These are phyloP conservation scores for Neofusicoccum parvum DNA, from an alignment of 2,329 filamentous ascomycete species.

Conservation along the genomic window DNA sequence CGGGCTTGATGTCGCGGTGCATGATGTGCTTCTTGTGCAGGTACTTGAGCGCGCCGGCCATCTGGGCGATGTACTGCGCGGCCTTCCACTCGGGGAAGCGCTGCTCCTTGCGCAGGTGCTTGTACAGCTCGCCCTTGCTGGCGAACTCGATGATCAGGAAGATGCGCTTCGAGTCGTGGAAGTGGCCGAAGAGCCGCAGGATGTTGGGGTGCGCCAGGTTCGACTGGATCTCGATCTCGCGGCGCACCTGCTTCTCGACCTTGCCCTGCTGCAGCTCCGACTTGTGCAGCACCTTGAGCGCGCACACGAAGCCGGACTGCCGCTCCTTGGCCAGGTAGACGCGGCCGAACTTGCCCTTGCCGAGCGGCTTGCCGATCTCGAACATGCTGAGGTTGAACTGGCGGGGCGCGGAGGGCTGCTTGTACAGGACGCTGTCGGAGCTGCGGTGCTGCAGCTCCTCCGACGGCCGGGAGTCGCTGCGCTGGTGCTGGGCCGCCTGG, in stretches of 20 bases:
- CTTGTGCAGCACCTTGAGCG: conserved; percentile 85
- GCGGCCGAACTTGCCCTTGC: conserved; percentile 85
- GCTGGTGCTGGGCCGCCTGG: conserved; percentile 60
- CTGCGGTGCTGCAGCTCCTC: conserved; percentile 30
- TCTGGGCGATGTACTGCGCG: conserved; percentile 84
- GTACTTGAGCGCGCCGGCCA: conserved; percentile 87
- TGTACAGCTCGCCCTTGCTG: conserved; percentile 84
- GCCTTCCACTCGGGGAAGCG: conserved; percentile 85
- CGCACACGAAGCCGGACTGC: conserved; percentile 78
- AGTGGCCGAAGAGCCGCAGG: conserved; percentile 80
- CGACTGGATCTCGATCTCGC: conserved; percentile 88
- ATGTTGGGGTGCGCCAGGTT: conserved; percentile 87
- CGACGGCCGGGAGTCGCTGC: conserved; percentile 34
- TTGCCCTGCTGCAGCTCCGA: conserved; percentile 76
- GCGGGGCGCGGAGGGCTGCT: conserved; percentile 41
- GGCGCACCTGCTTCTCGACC: conserved; percentile 83
- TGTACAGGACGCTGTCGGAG: conserved; percentile 49
- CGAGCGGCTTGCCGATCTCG: conserved; percentile 83
- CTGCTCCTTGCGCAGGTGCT: conserved; percentile 76
- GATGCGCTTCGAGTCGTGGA: conserved; percentile 85
- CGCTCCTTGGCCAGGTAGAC: conserved; percentile 84
- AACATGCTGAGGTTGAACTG: conserved; percentile 91
- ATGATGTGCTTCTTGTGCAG: conserved; percentile 97
- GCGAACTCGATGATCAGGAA: conserved; percentile 88
- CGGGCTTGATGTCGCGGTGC: conserved; percentile 95